Conservation (phyloP, 1,284 basidiomycete genomes). For the Schizophyllum commune region DNA sequence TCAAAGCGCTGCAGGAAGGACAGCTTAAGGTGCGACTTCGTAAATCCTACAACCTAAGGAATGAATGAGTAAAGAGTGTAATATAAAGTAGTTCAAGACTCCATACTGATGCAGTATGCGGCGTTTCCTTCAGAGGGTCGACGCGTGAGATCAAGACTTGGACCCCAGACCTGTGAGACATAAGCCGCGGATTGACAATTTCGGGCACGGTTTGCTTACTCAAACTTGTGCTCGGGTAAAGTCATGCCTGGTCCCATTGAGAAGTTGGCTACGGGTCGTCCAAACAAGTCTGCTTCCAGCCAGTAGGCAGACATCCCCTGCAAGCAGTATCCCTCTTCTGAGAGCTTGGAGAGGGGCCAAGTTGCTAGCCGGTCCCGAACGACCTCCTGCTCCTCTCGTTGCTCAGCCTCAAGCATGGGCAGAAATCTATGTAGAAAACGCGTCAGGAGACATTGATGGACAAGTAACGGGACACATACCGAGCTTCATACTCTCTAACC, state of each 20-base stretch:
- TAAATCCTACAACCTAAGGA: slow-evolving; percentile 45
- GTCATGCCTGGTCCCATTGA: slow-evolving; percentile 45
- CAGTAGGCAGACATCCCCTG: slow-evolving; percentile 58
- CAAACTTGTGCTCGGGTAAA: slow-evolving; percentile 55
- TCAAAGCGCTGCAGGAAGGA: slow-evolving; percentile 49
- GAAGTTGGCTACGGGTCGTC: slow-evolving; percentile 57
- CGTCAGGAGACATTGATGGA: neutral
- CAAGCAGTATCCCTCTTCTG: slow-evolving; percentile 63
- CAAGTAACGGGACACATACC: no score
- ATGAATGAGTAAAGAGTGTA: slow-evolving; percentile 25
- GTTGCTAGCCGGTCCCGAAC: slow-evolving; percentile 54
- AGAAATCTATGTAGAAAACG: slow-evolving; percentile 42
- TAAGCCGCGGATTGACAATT: neutral
- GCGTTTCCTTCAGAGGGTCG: slow-evolving; percentile 45
- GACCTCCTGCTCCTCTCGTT: slow-evolving; percentile 50
- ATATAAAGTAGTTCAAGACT: slow-evolving; percentile 16
- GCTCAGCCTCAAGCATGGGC: slow-evolving; percentile 56
- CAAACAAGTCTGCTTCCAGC: slow-evolving; percentile 51
- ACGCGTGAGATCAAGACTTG: slow-evolving; percentile 56
- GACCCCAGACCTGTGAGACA: slow-evolving; percentile 45
- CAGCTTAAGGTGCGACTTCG: slow-evolving; percentile 45
- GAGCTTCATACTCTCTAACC: neutral
- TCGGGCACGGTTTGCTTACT: no score
- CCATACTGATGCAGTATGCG: no score
- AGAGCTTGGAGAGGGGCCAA: slow-evolving; percentile 54